Evolutionary conservation across 805 yeast genomes (phyloP), one percentile per base, ranked within the genome.

Genomic region (Saturnispora sanitii): DNA sequence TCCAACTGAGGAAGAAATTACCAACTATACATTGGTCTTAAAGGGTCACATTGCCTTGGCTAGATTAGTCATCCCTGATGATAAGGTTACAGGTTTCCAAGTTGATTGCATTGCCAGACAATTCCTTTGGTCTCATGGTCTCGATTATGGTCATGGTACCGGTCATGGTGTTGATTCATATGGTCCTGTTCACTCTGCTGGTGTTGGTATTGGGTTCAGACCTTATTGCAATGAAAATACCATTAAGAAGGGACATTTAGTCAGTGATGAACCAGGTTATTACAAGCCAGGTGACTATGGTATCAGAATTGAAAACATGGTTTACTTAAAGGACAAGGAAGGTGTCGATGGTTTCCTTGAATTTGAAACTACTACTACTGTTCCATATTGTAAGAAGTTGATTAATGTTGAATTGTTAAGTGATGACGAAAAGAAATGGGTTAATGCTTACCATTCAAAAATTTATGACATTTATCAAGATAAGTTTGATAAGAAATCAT

Each of bases 141-240:
- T 75, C 46, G 80, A 76, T 55, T 76, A 75, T 54, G 68, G 70
- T 23, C 82, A 76, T 53, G 81, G 81, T 25, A 76, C 82, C 4
- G 75, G 80, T 0, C 82, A 76, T 55, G 82, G 82, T 3, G 66
- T 76, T 40, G 81, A 79, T n/a, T 60, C 77, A 1, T 76, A 61
- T 52, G 69, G 76, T 40, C 72, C 73, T 49, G 81, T 76, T 34
- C 82, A 76, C 49, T 79, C 77, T 44, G 76, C 78, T 18, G 82
- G 81, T 18, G 68, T 74, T 45, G 78, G 79, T n/a, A 72, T 75
- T 49, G 77, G 79, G 1, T 68, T 73, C 44, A 60, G 75, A 47
- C 70, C 73, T 23, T 65, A 63, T 41, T 73, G 75, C 26, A 68
- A 73, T 35, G 53, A 57, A 19, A 55, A 62, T 33, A 51, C 62